Evolutionary conservation across 257 asterid genomes (phyloP).

Genomic region (Jaltomata sinuosa): DNA sequence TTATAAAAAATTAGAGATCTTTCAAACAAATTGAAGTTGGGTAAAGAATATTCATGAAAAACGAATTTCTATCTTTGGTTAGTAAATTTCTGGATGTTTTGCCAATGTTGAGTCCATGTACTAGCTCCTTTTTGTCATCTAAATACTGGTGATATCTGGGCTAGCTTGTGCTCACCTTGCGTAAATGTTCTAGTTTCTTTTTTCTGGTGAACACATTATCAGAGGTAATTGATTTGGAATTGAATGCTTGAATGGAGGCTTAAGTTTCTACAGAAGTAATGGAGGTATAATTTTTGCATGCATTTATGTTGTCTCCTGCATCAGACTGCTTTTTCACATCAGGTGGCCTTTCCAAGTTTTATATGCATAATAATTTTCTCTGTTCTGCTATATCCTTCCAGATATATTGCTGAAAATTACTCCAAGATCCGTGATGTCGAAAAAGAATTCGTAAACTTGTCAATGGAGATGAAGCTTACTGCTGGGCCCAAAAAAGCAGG

Average conservation of each 20-base stretch:
- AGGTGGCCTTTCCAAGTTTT: not conserved
- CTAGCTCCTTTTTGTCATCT: too few species aligned
- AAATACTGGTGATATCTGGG: too few species aligned
- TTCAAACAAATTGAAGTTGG: not conserved
- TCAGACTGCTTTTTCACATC: not conserved
- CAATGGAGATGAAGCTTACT: slow-evolving; percentile 94
- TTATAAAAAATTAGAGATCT: not conserved
- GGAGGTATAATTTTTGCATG: not conserved
- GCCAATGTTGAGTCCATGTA: not conserved
- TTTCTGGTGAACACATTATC: not conserved
- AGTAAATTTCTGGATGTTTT: not conserved
- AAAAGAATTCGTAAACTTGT: slow-evolving; percentile 66
- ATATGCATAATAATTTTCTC: not conserved
- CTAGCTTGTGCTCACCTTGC: not conserved
- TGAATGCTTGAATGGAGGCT: not conserved
- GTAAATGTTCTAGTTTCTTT: not conserved
- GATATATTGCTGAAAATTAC: slow-evolving; percentile 91
- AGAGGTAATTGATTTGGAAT: not conserved
- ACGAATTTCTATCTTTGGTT: not conserved
- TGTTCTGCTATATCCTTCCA: slow-evolving; percentile 16
- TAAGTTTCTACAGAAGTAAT: not conserved
- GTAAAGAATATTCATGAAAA: not conserved
- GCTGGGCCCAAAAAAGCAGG: slow-evolving; percentile 97
- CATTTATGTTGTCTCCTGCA: not conserved
- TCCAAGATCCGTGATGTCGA: slow-evolving; percentile 97